Base-by-base conservation (phyloP, 2,329 filamentous ascomycete genomes). In the Neonectria coccinea region DNA sequence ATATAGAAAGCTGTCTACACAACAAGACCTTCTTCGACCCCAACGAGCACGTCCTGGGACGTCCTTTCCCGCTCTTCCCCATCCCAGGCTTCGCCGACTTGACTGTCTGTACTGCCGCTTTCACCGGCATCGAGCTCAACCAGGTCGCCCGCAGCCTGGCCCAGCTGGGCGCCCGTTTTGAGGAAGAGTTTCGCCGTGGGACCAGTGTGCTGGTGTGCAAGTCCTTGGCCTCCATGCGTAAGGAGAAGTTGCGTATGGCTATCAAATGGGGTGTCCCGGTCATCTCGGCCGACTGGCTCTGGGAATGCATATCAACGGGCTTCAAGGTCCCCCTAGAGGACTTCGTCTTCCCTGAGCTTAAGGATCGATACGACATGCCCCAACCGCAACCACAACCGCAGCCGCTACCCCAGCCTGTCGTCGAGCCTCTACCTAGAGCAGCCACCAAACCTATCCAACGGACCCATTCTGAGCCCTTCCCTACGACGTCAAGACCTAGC, bases 1-100 rank as follows among this genome's bases (percentile, higher is more conserved):
- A 95, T 86, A 85, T 99, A 56, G 96, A 99, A 79, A 88, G 89
- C 52, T 98, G 95, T 76, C 82, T 99, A 42, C 89, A 94, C 75
- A 88, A 88, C 67, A 96, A 92, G 77, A 82, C 80, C 27, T 87
- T 95, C 70, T 84, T 93, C 51, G 83, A 91, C 31, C 93, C 94
- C 5, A 81, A 84, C 56, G 83, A 87, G 5, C 89, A 96, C 25
- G 85, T 92, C 44, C 85, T 97, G 25, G 94, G 93, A 63, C 88
- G 88, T 7, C 94, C 96, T 2, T 92, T 97, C 66, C 84, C 88
- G 6, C 80, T 82, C 31, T 91, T 93, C 69, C 91, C 89, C 41
- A 88, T 97, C 33, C 72, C 81, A 75, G 92, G 87, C 1, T 95
- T 97, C 72, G 79, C 86, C 10, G 82, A 80, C n/a, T 80, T 97